Evolutionary conservation across 169 alveolate species (phyloP).

Genomic region (Plasmodium vinckei): DNA sequence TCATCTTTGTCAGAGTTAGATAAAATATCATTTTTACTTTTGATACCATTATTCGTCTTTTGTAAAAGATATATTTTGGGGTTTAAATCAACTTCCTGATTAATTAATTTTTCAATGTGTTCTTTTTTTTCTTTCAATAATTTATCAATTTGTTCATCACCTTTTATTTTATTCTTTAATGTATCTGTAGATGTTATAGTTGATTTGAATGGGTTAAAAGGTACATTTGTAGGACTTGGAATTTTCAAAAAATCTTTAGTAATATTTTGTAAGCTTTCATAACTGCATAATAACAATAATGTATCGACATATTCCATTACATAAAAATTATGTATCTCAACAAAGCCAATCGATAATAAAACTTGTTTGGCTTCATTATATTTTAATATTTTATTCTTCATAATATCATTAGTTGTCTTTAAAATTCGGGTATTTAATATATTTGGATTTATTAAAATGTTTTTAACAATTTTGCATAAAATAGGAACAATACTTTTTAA

Average conservation of each 20-base stretch:
- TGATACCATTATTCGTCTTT: not conserved
- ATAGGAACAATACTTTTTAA: slow-evolving; percentile 48
- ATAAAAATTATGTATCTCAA: slow-evolving; percentile 20
- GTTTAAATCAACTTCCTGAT: slow-evolving; percentile 33
- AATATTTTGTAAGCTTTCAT: slow-evolving; percentile 39
- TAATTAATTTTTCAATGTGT: slow-evolving; percentile 55
- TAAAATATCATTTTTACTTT: not conserved
- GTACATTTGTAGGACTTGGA: slow-evolving; percentile 1
- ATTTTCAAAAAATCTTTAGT: slow-evolving; percentile 42
- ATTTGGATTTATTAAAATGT: slow-evolving; percentile 72
- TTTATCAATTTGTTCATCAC: slow-evolving; percentile 32
- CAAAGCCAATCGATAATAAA: slow-evolving; percentile 56
- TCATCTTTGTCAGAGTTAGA: slow-evolving; percentile 18
- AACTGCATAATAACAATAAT: slow-evolving; percentile 41
- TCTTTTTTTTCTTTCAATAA: slow-evolving; percentile 42
- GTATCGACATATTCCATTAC: slow-evolving; percentile 63
- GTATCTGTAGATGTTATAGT: slow-evolving; percentile 47
- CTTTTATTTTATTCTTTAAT: slow-evolving; percentile 28
- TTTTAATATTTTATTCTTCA: slow-evolving; percentile 64
- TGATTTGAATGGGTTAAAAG: slow-evolving; percentile 58
- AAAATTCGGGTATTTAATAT: slow-evolving; percentile 59
- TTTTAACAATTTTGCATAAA: slow-evolving; percentile 61
- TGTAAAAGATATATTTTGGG: slow-evolving; percentile 45
- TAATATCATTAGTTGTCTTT: slow-evolving; percentile 57
- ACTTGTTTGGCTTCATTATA: slow-evolving; percentile 26